These are phyloP conservation scores for Volutella citrinella DNA, from an alignment of 2,329 filamentous ascomycete species.

Conservation along the genomic window DNA sequence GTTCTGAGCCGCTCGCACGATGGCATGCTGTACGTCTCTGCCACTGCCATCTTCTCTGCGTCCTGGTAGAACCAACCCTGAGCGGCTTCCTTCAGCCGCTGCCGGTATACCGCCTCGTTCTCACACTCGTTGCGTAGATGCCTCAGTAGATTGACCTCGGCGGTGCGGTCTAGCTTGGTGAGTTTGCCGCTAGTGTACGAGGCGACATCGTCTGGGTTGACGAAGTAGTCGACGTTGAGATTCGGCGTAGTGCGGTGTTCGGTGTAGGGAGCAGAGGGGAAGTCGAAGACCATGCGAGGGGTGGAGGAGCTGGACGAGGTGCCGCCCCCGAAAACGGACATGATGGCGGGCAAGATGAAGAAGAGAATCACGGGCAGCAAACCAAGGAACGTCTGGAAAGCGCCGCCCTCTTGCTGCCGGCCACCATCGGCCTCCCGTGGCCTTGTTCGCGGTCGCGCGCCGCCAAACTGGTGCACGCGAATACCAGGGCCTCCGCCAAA, in stretches of 20 bases:
- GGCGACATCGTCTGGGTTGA: conserved; percentile 75
- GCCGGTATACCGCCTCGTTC: conserved; percentile 62
- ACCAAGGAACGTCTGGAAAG: conserved; percentile 62
- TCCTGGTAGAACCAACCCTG: conserved; percentile 87
- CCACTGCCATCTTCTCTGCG: conserved; percentile 71
- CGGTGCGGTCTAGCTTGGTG: conserved; percentile 69
- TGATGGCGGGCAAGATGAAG: conserved; percentile 80
- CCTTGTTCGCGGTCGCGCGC: conserved; percentile 70
- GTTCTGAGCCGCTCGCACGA: conserved; percentile 50
- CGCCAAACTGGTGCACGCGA: conserved; percentile 93
- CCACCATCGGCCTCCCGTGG: conserved; percentile 62
- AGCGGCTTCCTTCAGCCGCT: conserved; percentile 70
- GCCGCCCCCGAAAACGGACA: conserved; percentile 68
- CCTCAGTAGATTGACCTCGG: conserved; percentile 70
- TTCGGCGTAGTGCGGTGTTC: conserved; percentile 67
- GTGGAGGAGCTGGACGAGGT: conserved; percentile 38
- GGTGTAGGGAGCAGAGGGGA: conserved; percentile 68
- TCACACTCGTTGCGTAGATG: conserved; percentile 71
- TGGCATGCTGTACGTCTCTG: conserved; percentile 51
- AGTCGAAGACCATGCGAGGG: conserved; percentile 75
- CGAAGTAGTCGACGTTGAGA: conserved; percentile 76
- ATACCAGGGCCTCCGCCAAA: conserved; percentile 88
- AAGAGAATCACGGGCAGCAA: conserved; percentile 86
- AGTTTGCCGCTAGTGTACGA: conserved; percentile 69
- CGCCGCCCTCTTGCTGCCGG: conserved; percentile 46